Evolutionary conservation across 2,329 filamentous ascomycete genomes (phyloP), one percentile per base, ranked within the genome.

Genomic region (Ophiocordyceps unilateralis): DNA sequence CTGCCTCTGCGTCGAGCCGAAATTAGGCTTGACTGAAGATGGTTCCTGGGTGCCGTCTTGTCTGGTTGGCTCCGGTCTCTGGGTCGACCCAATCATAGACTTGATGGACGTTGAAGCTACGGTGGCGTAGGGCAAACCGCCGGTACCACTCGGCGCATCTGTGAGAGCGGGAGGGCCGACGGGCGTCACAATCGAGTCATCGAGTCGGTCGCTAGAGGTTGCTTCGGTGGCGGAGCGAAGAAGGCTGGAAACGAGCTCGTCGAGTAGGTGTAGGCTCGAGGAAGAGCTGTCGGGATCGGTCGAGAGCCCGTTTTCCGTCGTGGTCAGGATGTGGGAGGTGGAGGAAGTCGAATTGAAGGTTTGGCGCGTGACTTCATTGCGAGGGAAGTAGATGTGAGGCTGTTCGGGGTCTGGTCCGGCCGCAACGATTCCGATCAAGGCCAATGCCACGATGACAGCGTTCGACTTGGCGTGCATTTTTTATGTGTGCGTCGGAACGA

Each of bases 381-480:
- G 64, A 12, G 74, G 74, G 48, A 70, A 76, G 55, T 76, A 77
- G 52, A 74, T 72, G 53, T 64, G 67, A 17, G 72, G 71, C 47
- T 61, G 60, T 28, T 67, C 58, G 32, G 56, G 50, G 43, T 68
- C 61, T 20, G 67, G 34, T 4, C 45, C 68, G 49, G 59, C 58
- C 44, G 60, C 63, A n/a, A 67, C 62, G 28, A 67, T 58, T 49
- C 65, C 67, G 49, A 67, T 65, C 54, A 73, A 50, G 44, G 69
- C 53, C 50, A 56, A 50, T 10, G 39, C 39, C 39, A 66, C 66
- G 49, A 66, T 65, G 55, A 72, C 50, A 43, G 69, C 53, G 48
- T 55, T 50, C 11, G 67, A 63, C 51, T 63, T 64, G 48, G 65
- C 60, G 53, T 66, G 69, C 72, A 76, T 76, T 51, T 76, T 51